Conservation (phyloP, 768 basidiomycete genomes). For the Pholiota molesta region DNA sequence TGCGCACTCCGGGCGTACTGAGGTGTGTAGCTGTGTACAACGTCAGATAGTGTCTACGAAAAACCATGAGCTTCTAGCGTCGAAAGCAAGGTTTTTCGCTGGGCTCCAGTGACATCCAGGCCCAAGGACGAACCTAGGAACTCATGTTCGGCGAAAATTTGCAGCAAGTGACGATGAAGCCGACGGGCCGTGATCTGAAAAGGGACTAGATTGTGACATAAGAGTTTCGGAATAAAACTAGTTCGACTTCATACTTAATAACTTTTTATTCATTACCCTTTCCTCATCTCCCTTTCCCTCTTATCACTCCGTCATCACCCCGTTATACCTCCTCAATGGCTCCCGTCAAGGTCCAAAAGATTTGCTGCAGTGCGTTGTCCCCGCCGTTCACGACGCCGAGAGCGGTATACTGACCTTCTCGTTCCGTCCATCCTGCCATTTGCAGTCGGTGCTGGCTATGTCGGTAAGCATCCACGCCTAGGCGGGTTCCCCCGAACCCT, state of each 20-base stretch:
- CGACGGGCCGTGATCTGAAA: conserved; percentile 5
- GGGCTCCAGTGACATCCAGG: background rate
- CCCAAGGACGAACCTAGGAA: background rate
- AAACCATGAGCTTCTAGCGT: background rate
- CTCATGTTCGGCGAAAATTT: background rate
- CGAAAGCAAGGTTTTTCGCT: background rate
- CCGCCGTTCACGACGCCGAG: background rate
- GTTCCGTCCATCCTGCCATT: conserved; percentile 14
- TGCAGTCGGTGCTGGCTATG: conserved; percentile 88
- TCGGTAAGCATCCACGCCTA: conserved; percentile 57
- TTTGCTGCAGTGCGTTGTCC: conserved; percentile 81
- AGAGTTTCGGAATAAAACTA: conserved; percentile 14
- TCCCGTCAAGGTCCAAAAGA: conserved; percentile 69
- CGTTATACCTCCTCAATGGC: conserved; percentile 40
- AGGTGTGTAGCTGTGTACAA: no score
- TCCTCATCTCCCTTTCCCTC: conserved; percentile 21
- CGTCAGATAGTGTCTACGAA: no score
- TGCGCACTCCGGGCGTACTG: no score
- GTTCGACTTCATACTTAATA: conserved; percentile 21
- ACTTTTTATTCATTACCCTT: conserved; percentile 22
- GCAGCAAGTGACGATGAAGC: conserved; percentile 1
- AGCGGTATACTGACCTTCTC: conserved; percentile 11
- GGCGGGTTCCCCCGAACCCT: background rate
- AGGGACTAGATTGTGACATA: conserved; percentile 14
- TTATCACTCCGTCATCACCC: conserved; percentile 9